A percentile compares a stretch with the other conserved stretches of the same genome.
These are phyloP conservation scores for Exophiala calicioides DNA, from an alignment of 2,329 filamentous ascomycete species.

Conservation along the genomic window DNA sequence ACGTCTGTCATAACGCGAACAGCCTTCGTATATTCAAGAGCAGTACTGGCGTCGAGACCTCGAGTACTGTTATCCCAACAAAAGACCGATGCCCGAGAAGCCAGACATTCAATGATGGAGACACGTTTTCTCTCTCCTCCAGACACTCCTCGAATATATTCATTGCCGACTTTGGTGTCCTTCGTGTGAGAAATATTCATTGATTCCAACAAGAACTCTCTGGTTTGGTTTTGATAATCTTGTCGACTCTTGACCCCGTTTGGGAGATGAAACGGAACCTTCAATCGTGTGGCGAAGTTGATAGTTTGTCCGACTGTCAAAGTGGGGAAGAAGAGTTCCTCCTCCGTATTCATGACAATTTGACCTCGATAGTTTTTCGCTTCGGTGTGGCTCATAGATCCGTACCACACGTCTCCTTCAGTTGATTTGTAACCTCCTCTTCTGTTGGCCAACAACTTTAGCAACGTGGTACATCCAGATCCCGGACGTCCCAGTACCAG, in stretches of 20 bases:
- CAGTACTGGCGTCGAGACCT: constrained; percentile 67
- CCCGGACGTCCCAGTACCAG: constrained; percentile 69
- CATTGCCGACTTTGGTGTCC: constrained; percentile 68
- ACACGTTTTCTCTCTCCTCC: constrained; percentile 71
- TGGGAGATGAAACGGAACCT: constrained; percentile 49
- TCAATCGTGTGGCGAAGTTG: constrained; percentile 59
- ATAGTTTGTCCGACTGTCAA: constrained; percentile 55
- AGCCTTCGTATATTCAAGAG: constrained; percentile 61
- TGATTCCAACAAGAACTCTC: constrained; percentile 59
- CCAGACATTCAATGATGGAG: constrained; percentile 65
- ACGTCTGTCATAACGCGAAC: constrained; percentile 66
- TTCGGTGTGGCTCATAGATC: constrained; percentile 45
- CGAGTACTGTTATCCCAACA: constrained; percentile 70
- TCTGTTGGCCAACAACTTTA: constrained; percentile 68
- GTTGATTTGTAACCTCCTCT: constrained; percentile 60
- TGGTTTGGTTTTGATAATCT: constrained; percentile 50
- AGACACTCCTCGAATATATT: constrained; percentile 65
- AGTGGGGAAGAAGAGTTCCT: constrained; percentile 54
- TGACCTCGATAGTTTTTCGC: constrained; percentile 54
- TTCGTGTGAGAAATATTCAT: constrained; percentile 61
- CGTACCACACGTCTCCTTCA: constrained; percentile 61
- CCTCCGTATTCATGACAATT: constrained; percentile 59
- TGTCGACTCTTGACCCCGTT: constrained; percentile 46
- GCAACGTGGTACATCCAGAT: constrained; percentile 67
- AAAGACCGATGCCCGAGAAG: constrained; percentile 59